Conservation (phyloP, 1,284 basidiomycete genomes). For the Tilletia setariae region DNA sequence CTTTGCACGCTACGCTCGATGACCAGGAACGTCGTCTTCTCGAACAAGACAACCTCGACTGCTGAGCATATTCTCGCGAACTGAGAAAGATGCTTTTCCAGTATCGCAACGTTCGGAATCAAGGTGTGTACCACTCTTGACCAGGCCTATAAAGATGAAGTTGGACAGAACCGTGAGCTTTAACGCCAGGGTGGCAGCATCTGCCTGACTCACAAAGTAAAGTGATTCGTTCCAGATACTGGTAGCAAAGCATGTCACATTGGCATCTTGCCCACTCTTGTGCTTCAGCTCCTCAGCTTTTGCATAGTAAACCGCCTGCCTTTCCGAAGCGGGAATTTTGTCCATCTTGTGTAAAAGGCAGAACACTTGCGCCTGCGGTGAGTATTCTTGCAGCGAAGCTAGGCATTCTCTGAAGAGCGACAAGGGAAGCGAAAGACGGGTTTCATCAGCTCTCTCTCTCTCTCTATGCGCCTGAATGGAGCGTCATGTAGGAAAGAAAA, state of each 20-base stretch:
- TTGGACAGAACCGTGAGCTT: conserved; percentile 14
- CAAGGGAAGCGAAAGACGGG: not conserved
- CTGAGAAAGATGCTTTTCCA: conserved; percentile 78
- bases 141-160: conserved; percentile 70
- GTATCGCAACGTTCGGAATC: conserved; percentile 86
- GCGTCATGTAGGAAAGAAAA: not conserved
- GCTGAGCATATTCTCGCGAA: conserved; percentile 82
- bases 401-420: conserved; percentile 38
- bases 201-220: conserved; percentile 70
- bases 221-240: conserved; percentile 97
- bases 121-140: conserved; percentile 93
- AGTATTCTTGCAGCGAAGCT: conserved; percentile 38
- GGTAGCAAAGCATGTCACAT: conserved; percentile 71
- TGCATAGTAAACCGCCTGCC: conserved; percentile 64
- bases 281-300: conserved; percentile 42
- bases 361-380: conserved; percentile 74
- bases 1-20: conserved; percentile 62
- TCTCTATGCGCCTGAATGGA: not conserved
- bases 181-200: not conserved
- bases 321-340: conserved; percentile 62
- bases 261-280: conserved; percentile 43
- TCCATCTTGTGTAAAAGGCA: conserved; percentile 97
- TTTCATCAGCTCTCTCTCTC: not conserved
- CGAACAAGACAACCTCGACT: conserved; percentile 91
- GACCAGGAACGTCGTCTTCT: conserved; percentile 93